Base-by-base conservation (phyloP, 257 asterid species). In the Petunia axillaris region DNA sequence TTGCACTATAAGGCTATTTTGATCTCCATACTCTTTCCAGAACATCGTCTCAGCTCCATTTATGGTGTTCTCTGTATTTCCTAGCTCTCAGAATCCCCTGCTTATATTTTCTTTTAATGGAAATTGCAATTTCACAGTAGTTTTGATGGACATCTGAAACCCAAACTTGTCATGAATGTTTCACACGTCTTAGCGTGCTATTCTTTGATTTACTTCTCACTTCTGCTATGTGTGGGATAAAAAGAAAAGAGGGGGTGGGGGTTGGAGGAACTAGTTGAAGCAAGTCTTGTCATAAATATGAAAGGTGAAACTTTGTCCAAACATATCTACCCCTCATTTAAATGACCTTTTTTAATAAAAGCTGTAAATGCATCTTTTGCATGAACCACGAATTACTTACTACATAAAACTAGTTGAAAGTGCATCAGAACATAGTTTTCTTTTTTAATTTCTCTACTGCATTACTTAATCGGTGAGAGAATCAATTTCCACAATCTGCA, bases 281-380 rank as follows among this genome's bases (percentile, higher is more conserved):
- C 1, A 8, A 55, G 7, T 55, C 5, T 55, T 5, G 62, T 55
- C 25, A 7, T 55, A 55, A 55, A 55, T 10, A 13, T 55, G 25
- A 15, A 15, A 14, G 35, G 25, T 62, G 67, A 40, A 62, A 8
- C n/a, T 62, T 25, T 62, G 41, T 62, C 67, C 41, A 8, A 62
- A 1, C 67, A 62, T 35, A 35, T 14, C 35, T 36, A 15, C 3
- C 43, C n/a, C 67, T 36, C 6, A 36, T 15, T 60, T 60, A 3
- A 35, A 62, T 10, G 36, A 35, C 43, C 36, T 6, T 35, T 35
- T 3, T 41, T 8, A 7, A 3, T 41, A 25, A 15, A 43, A 43
- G 75, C 38, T 43, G 55, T 44, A 67, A 67, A 43, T 67, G 38
- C 15, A 15, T 67, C 75, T n/a, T 15, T 67, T 43, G 55, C 55